Evolutionary conservation across 805 yeast genomes (phyloP), one percentile per base, ranked within the genome.

Genomic region (Sugiyamaella americana): DNA sequence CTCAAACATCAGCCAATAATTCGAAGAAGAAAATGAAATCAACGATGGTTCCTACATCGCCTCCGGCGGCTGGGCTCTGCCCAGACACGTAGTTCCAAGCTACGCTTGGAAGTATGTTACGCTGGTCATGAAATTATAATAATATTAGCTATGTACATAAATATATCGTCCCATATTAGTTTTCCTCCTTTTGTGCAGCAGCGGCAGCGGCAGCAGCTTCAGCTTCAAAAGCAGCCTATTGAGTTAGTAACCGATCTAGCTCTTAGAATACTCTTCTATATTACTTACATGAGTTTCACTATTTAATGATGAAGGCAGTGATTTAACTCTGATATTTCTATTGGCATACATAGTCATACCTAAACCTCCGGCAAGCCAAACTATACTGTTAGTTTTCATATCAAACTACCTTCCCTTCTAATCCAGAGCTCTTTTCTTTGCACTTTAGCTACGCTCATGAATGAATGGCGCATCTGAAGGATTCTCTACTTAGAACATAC

Each of bases 311-410:
- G 47, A 21, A 5, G 41, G 43, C 16, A 44, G 41, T 13, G 35
- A n/a, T 26, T 44, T 22, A 20, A 38, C 37, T n/a, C 38, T 17
- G n/a, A 23, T 17, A 24, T 71, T 71, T 51, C 80, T 79, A 40
- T 76, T 77, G 54, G 64, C 68, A 61, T 75, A 77, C 47, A 78
- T 61, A 11, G 76, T 75, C 62, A 72, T 74, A 19, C 70, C 69
- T 40, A 78, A 68, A 48, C 79, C 80, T 24, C 73, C 75, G 8
- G 70, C 56, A 72, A 78, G 72, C 48, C 48, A 45, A 10, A 30
- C 48, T 45, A 35, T 35, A 11, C 32, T 26, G 32, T 26, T 26
- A 26, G 32, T 26, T 13, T 26, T 13, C 11, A 13, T 8, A 8
- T 13, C 11, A 8, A 26, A 13, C 13, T 26, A 13, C 32, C 32